Evolutionary conservation across 169 alveolate species (phyloP), one percentile per base, ranked within the genome.

Genomic region (Plasmodium reichenowi): DNA sequence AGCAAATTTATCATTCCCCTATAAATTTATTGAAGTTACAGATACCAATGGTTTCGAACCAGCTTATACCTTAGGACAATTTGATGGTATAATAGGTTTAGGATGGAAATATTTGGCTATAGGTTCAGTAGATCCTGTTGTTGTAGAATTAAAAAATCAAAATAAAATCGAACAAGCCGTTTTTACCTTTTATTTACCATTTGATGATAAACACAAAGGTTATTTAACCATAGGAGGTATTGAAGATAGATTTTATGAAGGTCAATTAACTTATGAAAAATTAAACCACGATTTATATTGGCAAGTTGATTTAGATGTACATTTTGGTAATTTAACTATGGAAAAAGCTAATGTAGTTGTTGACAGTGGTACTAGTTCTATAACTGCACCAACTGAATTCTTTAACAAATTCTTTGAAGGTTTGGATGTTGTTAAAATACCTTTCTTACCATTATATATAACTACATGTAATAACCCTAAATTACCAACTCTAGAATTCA

Each of bases 11-110:
- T 38, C 88, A 8, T 20, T 67, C 13, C 72, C 75, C 15, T 86
- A 89, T 29, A 80, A 74, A 70, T 89, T 89, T 78, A 85, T 88
- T 26, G 94, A 89, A 76, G 88, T 78, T 54, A 89, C 94, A n/a
- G 70, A 72, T 24, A 59, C 88, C 0, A 72, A 70, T 54, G 88
- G 32, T 17, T 83, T 83, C 43, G 91, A 83, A 68, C 83, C 94
- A 24, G 12, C 66, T 32, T 89, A 75, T 43, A 32, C 56, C 58
- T 32, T 38, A 20, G 17, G 60, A 15, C 52, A 38, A 60, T 67
- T 68, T 48, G 94, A 89, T 59, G 94, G 94, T 32, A 76, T 76
- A 56, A 5, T 89, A 68, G 94, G 94, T 13, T 86, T 89, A 73
- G 94, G 93, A 54, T 89, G 94, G 94, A 87, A 87, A 87, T 73